A percentile compares a stretch with the other conserved stretches of the same genome.
These are phyloP conservation scores for Mycena sanguinolenta DNA, from an alignment of 768 basidiomycete species.

Conservation along the genomic window DNA sequence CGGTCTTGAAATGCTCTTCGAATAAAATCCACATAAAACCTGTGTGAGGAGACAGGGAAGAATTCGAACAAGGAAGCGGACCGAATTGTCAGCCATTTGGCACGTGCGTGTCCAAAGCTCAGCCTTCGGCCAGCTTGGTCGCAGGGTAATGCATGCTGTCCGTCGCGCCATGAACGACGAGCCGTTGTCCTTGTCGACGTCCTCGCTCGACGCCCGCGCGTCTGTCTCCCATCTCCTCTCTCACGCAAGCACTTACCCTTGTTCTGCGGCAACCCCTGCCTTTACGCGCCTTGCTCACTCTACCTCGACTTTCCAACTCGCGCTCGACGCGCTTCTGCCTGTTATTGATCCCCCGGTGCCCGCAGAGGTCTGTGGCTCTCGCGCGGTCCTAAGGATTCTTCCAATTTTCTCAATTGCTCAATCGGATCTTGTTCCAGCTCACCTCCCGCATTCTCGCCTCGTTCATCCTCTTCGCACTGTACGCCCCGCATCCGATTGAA, in stretches of 20 bases:
- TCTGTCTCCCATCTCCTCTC: slow-evolving; percentile 73
- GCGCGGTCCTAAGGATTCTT: not conserved
- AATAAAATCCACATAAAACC: too few species aligned
- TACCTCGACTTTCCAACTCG: slow-evolving; percentile 84
- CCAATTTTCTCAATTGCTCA: slow-evolving; percentile 18
- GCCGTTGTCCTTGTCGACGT: not conserved
- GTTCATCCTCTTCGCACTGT: slow-evolving; percentile 84
- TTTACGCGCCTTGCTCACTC: slow-evolving; percentile 83
- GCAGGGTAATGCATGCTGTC: slow-evolving; percentile 1
- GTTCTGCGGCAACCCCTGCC: slow-evolving; percentile 82
- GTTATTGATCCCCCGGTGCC: slow-evolving; percentile 68
- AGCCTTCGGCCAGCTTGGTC: not conserved
- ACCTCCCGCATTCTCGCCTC: slow-evolving; percentile 82
- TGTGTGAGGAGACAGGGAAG: too few species aligned
- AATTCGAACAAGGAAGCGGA: too few species aligned
- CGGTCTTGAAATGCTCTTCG: too few species aligned
- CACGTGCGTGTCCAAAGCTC: not conserved
- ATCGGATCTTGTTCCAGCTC: slow-evolving; percentile 57
- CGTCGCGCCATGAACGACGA: not conserved
- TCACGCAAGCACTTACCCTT: slow-evolving; percentile 76
- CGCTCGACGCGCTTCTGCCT: slow-evolving; percentile 85
- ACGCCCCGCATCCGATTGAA: slow-evolving; percentile 82
- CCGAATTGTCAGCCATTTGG: too few species aligned
- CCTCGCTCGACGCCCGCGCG: not conserved
- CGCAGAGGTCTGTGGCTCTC: slow-evolving; percentile 61